Evolutionary conservation across 1,284 basidiomycete species (phyloP).

Genomic region (Termitomyces sp.): DNA sequence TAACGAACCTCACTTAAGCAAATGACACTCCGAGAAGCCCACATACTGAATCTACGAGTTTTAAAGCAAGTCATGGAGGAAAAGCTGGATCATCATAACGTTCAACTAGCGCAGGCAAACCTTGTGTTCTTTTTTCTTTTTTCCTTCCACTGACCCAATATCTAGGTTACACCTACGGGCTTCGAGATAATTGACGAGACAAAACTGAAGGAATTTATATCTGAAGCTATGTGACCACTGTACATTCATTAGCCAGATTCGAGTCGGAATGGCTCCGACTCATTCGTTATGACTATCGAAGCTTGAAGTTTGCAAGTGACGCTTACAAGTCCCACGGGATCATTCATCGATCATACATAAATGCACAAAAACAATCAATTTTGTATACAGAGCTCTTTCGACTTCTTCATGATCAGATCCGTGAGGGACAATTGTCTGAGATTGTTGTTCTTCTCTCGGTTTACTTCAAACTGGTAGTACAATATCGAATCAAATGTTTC

Average conservation of each 20-base stretch:
- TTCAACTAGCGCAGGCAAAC: conserved; percentile 87
- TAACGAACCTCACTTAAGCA: conserved; percentile 47
- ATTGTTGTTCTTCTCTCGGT: neutral
- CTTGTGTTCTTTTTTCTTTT: conserved; percentile 17
- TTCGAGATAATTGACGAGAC: conserved; percentile 82
- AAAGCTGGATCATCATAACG: conserved; percentile 96
- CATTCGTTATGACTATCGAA: conserved; percentile 9
- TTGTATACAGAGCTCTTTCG: neutral
- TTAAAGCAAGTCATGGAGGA: conserved; percentile 99
- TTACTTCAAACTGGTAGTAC: conserved; percentile 14
- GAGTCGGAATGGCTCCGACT: conserved; percentile 15
- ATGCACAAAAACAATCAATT: neutral
- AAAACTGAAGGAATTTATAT: conserved; percentile 72
- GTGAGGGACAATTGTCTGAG: neutral
- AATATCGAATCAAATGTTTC: neutral
- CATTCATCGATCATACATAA: no score
- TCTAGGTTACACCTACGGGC: conserved; percentile 71
- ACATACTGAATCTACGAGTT: conserved; percentile 81
- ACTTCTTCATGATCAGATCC: neutral
- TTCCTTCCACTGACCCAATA: conserved; percentile 5
- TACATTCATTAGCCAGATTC: conserved; percentile 21
- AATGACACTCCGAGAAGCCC: conserved; percentile 90
- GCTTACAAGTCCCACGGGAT: neutral
- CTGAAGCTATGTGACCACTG: conserved; percentile 56
- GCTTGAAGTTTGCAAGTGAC: neutral